These are phyloP conservation scores for Exophiala lecanii-corni DNA, from an alignment of 2,329 filamentous ascomycete species.

Conservation along the genomic window DNA sequence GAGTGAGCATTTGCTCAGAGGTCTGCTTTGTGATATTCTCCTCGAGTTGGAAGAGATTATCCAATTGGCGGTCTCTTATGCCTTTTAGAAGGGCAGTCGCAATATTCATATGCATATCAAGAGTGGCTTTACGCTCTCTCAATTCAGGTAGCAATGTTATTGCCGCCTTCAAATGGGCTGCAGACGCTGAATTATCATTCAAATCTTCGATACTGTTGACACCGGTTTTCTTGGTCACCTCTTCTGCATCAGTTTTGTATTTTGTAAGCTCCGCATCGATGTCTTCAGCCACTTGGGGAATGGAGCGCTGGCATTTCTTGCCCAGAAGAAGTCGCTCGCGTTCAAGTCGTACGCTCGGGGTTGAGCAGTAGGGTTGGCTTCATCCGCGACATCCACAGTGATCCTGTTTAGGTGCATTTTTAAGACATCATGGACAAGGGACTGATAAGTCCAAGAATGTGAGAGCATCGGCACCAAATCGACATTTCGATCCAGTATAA, in stretches of 20 bases:
- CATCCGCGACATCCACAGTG: conserved; percentile 77
- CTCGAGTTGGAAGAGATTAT: conserved; percentile 94
- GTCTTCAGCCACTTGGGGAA: conserved; percentile 97
- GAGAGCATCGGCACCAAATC: conserved; percentile 98
- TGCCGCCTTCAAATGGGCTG: conserved; percentile 90
- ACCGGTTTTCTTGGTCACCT: conserved; percentile 92
- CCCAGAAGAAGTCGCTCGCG: conserved; percentile 93
- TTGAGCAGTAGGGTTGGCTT: conserved; percentile 63
- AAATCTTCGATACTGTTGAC: conserved; percentile 89
- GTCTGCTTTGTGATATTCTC: conserved; percentile 89
- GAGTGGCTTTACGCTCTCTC: conserved; percentile 80
- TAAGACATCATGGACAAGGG: conserved; percentile 72
- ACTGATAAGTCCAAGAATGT: conserved; percentile 89
- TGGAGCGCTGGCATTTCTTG: conserved; percentile 80
- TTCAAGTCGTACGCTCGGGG: conserved; percentile 90
- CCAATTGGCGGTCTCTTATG: conserved; percentile 90
- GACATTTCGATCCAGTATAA: conserved; percentile 92
- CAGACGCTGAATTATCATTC: conserved; percentile 80
- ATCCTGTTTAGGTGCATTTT: conserved; percentile 87
- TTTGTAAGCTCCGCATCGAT: conserved; percentile 89
- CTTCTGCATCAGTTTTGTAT: conserved; percentile 92
- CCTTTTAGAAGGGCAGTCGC: conserved; percentile 72
- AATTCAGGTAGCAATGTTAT: conserved; percentile 90
- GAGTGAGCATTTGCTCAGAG: conserved; percentile 80
- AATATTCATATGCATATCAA: conserved; percentile 99